Evolutionary conservation across 1,284 basidiomycete genomes (phyloP).

Genomic region (Megacollybia platyphylla): DNA sequence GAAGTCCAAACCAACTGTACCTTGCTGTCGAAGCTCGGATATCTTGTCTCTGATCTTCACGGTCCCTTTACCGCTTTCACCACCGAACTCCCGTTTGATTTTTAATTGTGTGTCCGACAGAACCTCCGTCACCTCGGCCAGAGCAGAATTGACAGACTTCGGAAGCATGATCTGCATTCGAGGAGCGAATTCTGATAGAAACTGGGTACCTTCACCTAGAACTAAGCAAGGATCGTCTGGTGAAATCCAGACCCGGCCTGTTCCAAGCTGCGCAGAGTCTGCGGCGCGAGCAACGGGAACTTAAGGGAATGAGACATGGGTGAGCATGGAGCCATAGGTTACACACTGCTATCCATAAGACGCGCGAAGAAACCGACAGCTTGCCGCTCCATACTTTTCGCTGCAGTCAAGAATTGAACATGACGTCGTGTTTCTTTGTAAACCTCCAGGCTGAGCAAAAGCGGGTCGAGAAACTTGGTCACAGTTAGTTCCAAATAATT

Average conservation of each 20-base stretch:
- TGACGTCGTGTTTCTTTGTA: slow-evolving; percentile 74
- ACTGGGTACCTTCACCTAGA: slow-evolving; percentile 71
- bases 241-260: slow-evolving; percentile 66
- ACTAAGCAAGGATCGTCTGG: slow-evolving; percentile 70
- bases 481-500: slow-evolving; percentile 3
- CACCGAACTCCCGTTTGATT: slow-evolving; percentile 86
- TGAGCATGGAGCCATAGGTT: background rate
- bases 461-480: slow-evolving; percentile 84
- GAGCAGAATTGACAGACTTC: slow-evolving; percentile 66
- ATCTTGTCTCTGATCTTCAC: slow-evolving; percentile 55
- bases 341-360: slow-evolving; percentile 87
- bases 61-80: slow-evolving; percentile 70
- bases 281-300: slow-evolving; percentile 91
- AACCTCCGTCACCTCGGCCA: slow-evolving; percentile 82
- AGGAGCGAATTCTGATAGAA: slow-evolving; percentile 67
- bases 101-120: slow-evolving; percentile 79
- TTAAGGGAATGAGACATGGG: slow-evolving; percentile 18
- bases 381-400: slow-evolving; percentile 77
- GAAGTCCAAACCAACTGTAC: slow-evolving; percentile 54
- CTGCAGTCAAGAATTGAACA: slow-evolving; percentile 89
- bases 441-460: slow-evolving; percentile 83
- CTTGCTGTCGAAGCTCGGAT: slow-evolving; percentile 39
- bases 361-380: slow-evolving; percentile 77
- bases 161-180: slow-evolving; percentile 85
- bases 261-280: slow-evolving; percentile 75